phyloP scores from a whole-genome alignment of 2,329 filamentous ascomycete genomes.

The Cryoendolithus antarcticus region DNA sequence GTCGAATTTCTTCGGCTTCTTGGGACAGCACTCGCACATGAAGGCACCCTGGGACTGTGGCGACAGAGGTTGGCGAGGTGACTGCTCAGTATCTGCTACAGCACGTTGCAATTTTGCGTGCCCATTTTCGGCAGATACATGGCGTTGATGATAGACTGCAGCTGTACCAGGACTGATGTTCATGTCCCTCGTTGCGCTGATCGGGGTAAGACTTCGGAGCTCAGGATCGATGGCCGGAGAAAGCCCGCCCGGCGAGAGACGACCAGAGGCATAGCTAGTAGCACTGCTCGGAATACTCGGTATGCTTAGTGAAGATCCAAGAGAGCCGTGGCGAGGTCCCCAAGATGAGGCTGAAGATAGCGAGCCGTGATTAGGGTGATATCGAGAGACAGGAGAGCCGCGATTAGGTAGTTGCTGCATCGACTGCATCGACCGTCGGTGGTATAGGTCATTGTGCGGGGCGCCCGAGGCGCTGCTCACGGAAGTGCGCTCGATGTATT shows the following conservation, averaged over 20 bases:
- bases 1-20: slow-evolving; percentile 94
- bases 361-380: slow-evolving; percentile 46
- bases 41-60: slow-evolving; percentile 46
- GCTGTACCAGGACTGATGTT: no score
- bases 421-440: slow-evolving; percentile 35
- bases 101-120: no score
- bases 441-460: slow-evolving; percentile 35
- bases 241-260: slow-evolving; percentile 47
- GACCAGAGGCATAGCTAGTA: slow-evolving; percentile 52
- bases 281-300: slow-evolving; percentile 50
- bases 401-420: slow-evolving; percentile 43
- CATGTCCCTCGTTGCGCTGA: no score
- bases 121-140: no score
- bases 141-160: no score
- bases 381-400: slow-evolving; percentile 35
- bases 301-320: slow-evolving; percentile 47
- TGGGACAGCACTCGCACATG: slow-evolving; percentile 90
- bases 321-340: slow-evolving; percentile 48
- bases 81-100: slow-evolving; percentile 9
- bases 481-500: slow-evolving; percentile 33
- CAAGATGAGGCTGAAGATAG: slow-evolving; percentile 54
- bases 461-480: slow-evolving; percentile 29
- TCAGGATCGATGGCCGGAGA: slow-evolving; percentile 47
- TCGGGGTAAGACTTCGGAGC: slow-evolving; percentile 20
- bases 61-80: slow-evolving; percentile 36